Conservation (phyloP, 805 yeast species). For the Kodamaea kakaduensis region DNA sequence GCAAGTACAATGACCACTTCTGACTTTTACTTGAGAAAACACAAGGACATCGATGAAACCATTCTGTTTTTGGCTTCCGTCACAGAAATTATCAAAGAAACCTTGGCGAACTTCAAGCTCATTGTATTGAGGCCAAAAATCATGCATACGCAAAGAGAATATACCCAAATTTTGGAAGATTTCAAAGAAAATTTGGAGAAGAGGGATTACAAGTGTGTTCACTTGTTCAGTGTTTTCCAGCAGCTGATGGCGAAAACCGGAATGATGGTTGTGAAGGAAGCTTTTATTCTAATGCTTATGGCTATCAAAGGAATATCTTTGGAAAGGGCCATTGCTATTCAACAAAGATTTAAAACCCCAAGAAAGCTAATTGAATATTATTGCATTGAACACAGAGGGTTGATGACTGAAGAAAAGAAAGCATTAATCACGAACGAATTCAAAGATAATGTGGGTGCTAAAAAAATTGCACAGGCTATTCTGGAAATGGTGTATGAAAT, state of each 20-base stretch:
- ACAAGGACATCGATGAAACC: constrained; percentile 72
- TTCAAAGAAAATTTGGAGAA: constrained; percentile 43
- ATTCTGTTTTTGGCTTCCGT: constrained; percentile 52
- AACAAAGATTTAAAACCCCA: constrained; percentile 69
- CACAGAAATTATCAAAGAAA: constrained; percentile 41
- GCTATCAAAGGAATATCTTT: constrained; percentile 75
- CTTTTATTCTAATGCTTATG: constrained; percentile 73
- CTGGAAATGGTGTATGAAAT: constrained; percentile 51
- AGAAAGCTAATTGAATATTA: constrained; percentile 50
- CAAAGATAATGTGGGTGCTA: constrained; percentile 44
- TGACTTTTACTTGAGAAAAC: constrained; percentile 62
- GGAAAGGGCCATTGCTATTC: constrained; percentile 81
- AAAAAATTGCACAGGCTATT: constrained; percentile 48
- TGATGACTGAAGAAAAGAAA: constrained; percentile 21
- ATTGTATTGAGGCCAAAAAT: constrained; percentile 51
- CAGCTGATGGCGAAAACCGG: constrained; percentile 66
- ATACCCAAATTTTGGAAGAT: constrained; percentile 38
- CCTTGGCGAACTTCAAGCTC: constrained; percentile 30
- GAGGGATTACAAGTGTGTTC: constrained; percentile 34
- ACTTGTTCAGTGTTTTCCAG: constrained; percentile 46
- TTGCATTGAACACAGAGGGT: constrained; percentile 18
- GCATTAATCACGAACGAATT: constrained; percentile 30
- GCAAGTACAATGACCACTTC: constrained; percentile 64
- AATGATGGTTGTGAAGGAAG: constrained; percentile 67
- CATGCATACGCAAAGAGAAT: constrained; percentile 49